Evolutionary conservation across 2,329 filamentous ascomycete genomes (phyloP), one percentile per base, ranked within the genome.

Genomic region (Fusarium sp.): DNA sequence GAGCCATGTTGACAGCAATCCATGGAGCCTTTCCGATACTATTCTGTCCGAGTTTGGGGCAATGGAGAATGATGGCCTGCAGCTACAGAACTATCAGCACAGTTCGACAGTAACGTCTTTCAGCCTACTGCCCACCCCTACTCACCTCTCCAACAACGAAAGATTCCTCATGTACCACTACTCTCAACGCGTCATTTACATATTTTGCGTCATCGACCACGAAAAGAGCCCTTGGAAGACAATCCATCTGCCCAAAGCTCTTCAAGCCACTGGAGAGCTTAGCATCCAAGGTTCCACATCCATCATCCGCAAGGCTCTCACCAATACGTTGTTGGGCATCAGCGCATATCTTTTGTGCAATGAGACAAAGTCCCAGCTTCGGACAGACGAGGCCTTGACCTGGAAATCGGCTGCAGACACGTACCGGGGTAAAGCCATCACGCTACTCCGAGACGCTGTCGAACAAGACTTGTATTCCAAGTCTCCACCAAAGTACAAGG

Each of bases 151-250:
- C 1, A 31, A 28, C 30, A 50, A 50, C 28, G 46, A 50, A 5
- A 28, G 46, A 6, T 50, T 50, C 28, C n/a, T 50, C 11, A 50
- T 50, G 46, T 16, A 50, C 16, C 30, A 50, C 16, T 50, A 50
- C 4, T 31, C 31, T n/a, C 31, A 50, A 7, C 31, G 46, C 16
- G 46, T 34, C 3, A 16, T 50, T 10, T 31, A 31, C 11, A 28
- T 50, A 2, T 50, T 50, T 13, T 50, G 46, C 11, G 30, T 31
- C 1, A n/a, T 50, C 2, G 46, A 50, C 10, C 30, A 50, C 1
- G 28, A 28, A 2, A 50, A 50, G 12, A 50, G 46, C n/a, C 46
- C 46, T 2, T 50, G 46, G 46, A 50, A 50, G 16, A 50, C 46
- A 2, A 50, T 50, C 5, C 46, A 50, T 11, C 13, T 50, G 18